Percentiles rank a stretch among this genome's conserved stretches.
These are phyloP conservation scores for Fusarium paranaense DNA, from an alignment of 2,329 filamentous ascomycete genomes.

Conservation along the genomic window DNA sequence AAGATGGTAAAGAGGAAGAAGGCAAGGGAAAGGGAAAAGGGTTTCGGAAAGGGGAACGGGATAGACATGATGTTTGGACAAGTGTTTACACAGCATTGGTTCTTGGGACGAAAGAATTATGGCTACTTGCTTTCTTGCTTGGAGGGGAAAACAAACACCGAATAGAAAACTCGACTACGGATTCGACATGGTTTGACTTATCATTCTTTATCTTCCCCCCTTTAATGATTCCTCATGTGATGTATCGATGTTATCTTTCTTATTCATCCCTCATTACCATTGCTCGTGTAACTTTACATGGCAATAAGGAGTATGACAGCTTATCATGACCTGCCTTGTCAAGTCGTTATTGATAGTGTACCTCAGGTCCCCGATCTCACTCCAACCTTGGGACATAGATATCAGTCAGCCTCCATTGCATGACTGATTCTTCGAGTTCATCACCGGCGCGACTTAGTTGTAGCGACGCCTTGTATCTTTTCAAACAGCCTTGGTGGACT, in stretches of 20 bases:
- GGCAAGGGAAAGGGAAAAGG: not conserved
- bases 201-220: not conserved
- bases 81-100: constrained; percentile 1
- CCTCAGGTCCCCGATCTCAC: not conserved
- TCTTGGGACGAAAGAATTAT: not conserved
- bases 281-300: not conserved
- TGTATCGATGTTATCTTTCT: not conserved
- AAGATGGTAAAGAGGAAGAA: not conserved
- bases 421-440: not conserved
- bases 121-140: not conserved
- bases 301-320: not conserved
- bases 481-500: not conserved
- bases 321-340: not conserved
- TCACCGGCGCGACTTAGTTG: not conserved
- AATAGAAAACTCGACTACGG: not conserved
- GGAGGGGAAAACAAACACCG: not conserved
- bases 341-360: not conserved
- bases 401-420: not conserved
- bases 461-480: not conserved
- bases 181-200: not conserved
- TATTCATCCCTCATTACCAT: not conserved
- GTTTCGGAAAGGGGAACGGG: not conserved
- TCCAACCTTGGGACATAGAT: not conserved
- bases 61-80: constrained; percentile 20
- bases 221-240: not conserved